Evolutionary conservation across 306 rosid species (phyloP), one percentile per base, ranked within the genome.

Genomic region (Begonia masoniana): DNA sequence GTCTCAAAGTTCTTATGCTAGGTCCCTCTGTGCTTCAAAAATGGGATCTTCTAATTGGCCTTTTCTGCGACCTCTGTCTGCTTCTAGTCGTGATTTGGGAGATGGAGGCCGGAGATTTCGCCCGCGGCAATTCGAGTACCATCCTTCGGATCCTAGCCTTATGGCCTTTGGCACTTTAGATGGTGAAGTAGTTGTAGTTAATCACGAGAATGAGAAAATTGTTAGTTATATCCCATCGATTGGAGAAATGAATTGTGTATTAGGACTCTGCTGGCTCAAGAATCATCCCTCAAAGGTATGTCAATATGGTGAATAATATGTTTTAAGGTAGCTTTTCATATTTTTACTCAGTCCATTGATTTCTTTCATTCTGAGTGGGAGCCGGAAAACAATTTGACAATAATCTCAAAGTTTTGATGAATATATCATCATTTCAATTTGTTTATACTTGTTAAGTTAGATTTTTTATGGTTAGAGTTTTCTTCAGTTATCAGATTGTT

Each of bases 191-290:
- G 72, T 79, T 60, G 88, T 75, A 53, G 73, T 85, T 67, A 82
- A 85, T 78, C 88, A 82, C 68, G 95, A 82, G 70, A 77, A 60
- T 62, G 88, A 67, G 58, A 80, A 63, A 36, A 59, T 82, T 62
- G 78, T 77, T 51, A 72, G 76, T 67, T 77, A 82, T 65, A 82
- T 82, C 56, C 85, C 83, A 15, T 77, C 95, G 60, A 75, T 70
- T 60, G 95, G 95, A 58, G 85, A 79, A 67, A 82, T 82, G 95
- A 79, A 73, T 64, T 82, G 83, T 67, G 95, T 85, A 43, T 66
- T 85, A 58, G 93, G 95, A 52, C 93, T 85, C 56, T 77, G 85
- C 67, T 85, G 95, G 95, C 95, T 85, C 64, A 85, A 82, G 69
- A 82, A 75, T 59, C 65, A 75, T 77, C 93, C 95, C 50, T 79